phyloP scores from a whole-genome alignment of 768 basidiomycete genomes.

The Amanita pseudoporphyria region DNA sequence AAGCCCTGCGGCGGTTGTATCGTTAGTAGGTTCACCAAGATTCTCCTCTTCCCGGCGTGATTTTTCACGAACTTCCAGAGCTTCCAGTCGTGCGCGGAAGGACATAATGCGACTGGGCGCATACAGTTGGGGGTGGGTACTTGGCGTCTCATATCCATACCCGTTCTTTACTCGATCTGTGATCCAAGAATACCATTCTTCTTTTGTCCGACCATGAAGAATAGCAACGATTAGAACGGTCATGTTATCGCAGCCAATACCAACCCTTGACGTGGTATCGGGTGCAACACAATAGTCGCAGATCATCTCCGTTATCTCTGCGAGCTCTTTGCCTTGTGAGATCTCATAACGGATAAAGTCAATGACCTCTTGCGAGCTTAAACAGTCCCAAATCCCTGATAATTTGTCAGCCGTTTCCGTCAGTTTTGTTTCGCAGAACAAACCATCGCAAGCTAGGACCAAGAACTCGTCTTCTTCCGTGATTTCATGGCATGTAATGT shows the following conservation, averaged over 20 bases:
- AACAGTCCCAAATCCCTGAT: constrained; percentile 97
- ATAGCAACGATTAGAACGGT: constrained; percentile 88
- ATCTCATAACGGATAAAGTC: constrained; percentile 81
- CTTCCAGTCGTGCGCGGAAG: constrained; percentile 54
- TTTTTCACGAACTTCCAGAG: constrained; percentile 33
- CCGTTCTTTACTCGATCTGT: constrained; percentile 67
- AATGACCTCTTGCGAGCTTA: constrained; percentile 86
- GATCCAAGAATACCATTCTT: constrained; percentile 91
- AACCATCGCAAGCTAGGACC: constrained; percentile 95
- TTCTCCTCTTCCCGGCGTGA: constrained; percentile 23
- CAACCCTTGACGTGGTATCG: constrained; percentile 81
- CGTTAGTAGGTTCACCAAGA: constrained; percentile 20
- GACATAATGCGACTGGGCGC: constrained; percentile 50
- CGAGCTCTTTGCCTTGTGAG: constrained; percentile 66
- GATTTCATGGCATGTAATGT: constrained; percentile 73
- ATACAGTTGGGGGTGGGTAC: constrained; percentile 67
- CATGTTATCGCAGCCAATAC: constrained; percentile 99
- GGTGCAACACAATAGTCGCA: constrained; percentile 93
- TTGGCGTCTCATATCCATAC: constrained; percentile 74
- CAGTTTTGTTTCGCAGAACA: constrained; percentile 2
- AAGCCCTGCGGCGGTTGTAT: constrained; percentile 34
- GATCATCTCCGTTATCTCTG: constrained; percentile 82
- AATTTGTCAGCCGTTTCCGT: constrained; percentile 3
- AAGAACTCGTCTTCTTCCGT: constrained; percentile 92
- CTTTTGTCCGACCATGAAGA: constrained; percentile 77